These are phyloP conservation scores for Ogataea hybrid DNA, from an alignment of 1,139 yeast genomes.

Conservation along the genomic window DNA sequence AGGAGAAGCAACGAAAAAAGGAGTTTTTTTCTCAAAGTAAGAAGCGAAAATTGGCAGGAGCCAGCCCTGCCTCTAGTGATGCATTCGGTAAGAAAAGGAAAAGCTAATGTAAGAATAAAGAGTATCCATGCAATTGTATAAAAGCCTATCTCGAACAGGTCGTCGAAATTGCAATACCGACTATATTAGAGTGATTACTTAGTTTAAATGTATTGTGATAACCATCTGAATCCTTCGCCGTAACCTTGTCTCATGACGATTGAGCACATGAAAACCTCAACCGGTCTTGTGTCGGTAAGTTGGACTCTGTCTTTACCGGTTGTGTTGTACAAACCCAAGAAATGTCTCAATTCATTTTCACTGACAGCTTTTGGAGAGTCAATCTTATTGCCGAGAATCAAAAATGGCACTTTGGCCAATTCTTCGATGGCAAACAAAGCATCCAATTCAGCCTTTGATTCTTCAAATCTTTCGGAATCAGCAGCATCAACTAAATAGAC, in stretches of 20 bases:
- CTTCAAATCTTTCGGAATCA: conserved; percentile 92
- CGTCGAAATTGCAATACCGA: too few species aligned
- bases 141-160: too few species aligned
- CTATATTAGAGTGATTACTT: too few species aligned
- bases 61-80: too few species aligned
- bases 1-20: conserved; percentile 81
- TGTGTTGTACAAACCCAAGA: conserved; percentile 82
- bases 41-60: background rate
- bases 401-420: conserved; percentile 83
- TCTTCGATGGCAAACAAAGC: conserved; percentile 91
- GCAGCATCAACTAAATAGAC: conserved; percentile 97
- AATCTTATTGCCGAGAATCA: conserved; percentile 93
- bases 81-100: conserved; percentile 32
- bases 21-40: conserved; percentile 66
- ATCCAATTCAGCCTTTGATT: conserved; percentile 92
- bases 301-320: conserved; percentile 82
- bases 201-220: conserved; percentile 80
- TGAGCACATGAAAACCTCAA: conserved; percentile 96
- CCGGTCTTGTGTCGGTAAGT: conserved; percentile 81
- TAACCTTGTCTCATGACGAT: conserved; percentile 97
- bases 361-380: conserved; percentile 93
- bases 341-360: conserved; percentile 91
- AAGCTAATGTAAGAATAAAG: too few species aligned
- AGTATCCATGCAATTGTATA: too few species aligned
- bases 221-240: conserved; percentile 95